Base-by-base conservation (phyloP, 1,139 yeast species). In the Yamadazyma friedrichii region DNA sequence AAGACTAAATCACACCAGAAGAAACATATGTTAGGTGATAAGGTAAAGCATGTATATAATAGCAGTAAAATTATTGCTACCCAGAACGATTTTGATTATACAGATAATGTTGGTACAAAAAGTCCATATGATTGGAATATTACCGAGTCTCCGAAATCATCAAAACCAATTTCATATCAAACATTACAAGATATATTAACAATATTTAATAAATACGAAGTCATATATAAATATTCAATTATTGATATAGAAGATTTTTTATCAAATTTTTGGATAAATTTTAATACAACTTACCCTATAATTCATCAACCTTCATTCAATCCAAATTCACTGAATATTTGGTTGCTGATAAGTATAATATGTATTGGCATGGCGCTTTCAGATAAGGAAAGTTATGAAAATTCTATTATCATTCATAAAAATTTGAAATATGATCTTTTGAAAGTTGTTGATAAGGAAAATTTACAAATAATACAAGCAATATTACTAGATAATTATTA, bases 221-320 rank as follows among this genome's bases (percentile, higher is more conserved):
- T 34, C 15, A 15, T 13, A n/a, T n/a, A 9, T 12, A 12, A 12
- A 15, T 10, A 15, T 35, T 22, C 37, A 16, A 15, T 24, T n/a
- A 16, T 12, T 8, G 9, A 9, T 6, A 13, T 13, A 8, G 35
- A 33, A 24, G 51, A 15, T 6, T 33, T 27, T 27, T 12, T 37
- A 6, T 22, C 22, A 8, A 26, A 29, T 25, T 64, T 53, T 46
- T 64, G 70, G 67, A 44, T 45, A 25, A 50, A 58, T 35, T 64
- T 64, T 42, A 61, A 56, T 36, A 54, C 56, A 25, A 48, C 61
- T 9, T 64, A 58, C 45, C 70, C 70, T 1, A 50, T 65, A 28
- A 49, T 72, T n/a, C 77, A 72, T 49, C 50, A 61, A 12, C 60
- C 72, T 6, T 62, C 74, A 1, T 70, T 69, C 44, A 55, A 62